Conservation (phyloP, 352 stramenopile species). For the Blastocystis sp. region DNA sequence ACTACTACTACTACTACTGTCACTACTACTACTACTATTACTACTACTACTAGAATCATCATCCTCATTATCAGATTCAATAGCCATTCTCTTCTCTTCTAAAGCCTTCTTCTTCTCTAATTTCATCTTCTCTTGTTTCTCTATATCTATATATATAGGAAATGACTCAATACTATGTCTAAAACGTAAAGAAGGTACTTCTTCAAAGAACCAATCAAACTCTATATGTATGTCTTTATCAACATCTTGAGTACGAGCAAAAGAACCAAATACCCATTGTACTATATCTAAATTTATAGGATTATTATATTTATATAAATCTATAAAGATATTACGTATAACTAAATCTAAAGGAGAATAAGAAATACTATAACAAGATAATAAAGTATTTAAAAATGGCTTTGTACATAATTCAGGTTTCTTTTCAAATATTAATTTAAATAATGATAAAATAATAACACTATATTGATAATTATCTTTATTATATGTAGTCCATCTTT, state of each 20-base stretch:
- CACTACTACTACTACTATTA: too few relatives aligned
- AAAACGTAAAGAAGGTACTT: constrained; percentile 8
- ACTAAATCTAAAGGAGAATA: constrained; percentile 7
- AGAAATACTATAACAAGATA: constrained; percentile 19
- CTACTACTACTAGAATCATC: too few relatives aligned
- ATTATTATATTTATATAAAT: constrained; percentile 2
- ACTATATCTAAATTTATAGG: background rate
- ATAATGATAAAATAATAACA: constrained; percentile 4
- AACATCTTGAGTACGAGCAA: background rate
- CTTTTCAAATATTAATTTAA: background rate
- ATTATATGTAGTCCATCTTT: too few relatives aligned
- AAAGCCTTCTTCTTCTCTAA: constrained; percentile 19
- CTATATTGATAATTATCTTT: too few relatives aligned
- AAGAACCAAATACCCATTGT: constrained; percentile 19
- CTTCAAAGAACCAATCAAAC: constrained; percentile 22
- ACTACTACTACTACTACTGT: too few relatives aligned
- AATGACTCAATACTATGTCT: constrained; percentile 16
- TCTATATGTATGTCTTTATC: background rate
- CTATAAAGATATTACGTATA: background rate
- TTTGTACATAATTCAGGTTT: background rate
- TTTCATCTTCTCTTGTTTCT: constrained; percentile 20
- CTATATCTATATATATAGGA: background rate
- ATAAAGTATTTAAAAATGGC: constrained; percentile 2
- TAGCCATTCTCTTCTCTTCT: too few relatives aligned
- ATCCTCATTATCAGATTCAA: too few relatives aligned